Evolutionary conservation across 805 yeast genomes (phyloP), one percentile per base, ranked within the genome.

Genomic region (Citeromyces matritensis): DNA sequence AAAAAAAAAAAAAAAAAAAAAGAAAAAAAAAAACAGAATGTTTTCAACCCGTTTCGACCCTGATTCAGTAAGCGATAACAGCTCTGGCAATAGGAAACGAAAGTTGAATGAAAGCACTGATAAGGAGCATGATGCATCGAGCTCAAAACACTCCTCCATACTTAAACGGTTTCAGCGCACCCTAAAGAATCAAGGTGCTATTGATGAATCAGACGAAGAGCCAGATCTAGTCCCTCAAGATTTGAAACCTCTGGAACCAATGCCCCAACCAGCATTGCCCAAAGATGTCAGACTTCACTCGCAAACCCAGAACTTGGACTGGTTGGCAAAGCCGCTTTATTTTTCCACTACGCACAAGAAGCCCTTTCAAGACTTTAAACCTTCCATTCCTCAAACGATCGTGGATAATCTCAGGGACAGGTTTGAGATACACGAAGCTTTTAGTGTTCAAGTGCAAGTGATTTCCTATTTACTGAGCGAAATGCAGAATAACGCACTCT

Each of bases 211-310:
- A 7, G 38, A 33, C 24, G 42, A 38, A 10, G 42, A 39, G 4
- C 43, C 36, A 9, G 47, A 40, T 3, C 47, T 42, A 6, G 46
- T 35, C 2, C 30, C 24, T n/a, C 34, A 35, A 17, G 32, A 37
- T 13, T 24, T 35, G 12, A 42, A 40, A 34, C 39, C 11, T 6
- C 15, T 13, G 4, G 47, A 41, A 4, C 93, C 95, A 12, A 55
- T 88, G 27, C 96, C 97, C 2, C 95, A 84, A 49, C 94, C 94
- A 0, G 73, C 58, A 23, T 53, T 75, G 17, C 83, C 82, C 3
- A 55, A 57, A 34, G 79, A 73, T 41, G 48, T 49, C 28, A 49
- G 47, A 32, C 48, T 72, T 13, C 37, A 53, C 6, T 47, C 62
- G 24, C 42, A 45, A n/a, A 51, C 56, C 26, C 45, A 52, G 27